A percentile compares a stretch with the other conserved stretches of the same genome.
These are phyloP conservation scores for Lactarius hengduanensis DNA, from an alignment of 768 basidiomycete genomes.

Conservation along the genomic window DNA sequence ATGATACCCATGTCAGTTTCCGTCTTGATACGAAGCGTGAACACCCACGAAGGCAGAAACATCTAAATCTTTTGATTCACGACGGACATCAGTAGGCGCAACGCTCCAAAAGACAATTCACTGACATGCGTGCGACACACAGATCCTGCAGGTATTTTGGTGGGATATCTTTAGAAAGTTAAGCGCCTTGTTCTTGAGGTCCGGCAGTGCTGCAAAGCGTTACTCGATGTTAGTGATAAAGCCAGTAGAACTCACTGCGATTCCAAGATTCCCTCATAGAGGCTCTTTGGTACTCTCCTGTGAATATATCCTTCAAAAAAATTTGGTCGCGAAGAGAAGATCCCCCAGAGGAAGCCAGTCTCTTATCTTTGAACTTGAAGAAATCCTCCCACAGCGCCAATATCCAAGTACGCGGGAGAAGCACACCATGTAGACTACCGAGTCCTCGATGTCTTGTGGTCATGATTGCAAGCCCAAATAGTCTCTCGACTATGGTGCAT, in stretches of 20 bases:
- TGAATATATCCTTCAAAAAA: conserved; percentile 15
- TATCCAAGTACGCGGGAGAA: conserved; percentile 57
- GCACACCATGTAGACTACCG: conserved; percentile 43
- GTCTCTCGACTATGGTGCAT: conserved; percentile 50
- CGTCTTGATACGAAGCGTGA: background rate
- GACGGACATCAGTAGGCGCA: background rate
- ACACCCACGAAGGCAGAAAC: conserved; percentile 19
- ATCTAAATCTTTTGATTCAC: conserved; percentile 15
- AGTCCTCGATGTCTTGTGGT: conserved; percentile 32
- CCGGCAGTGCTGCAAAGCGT: background rate
- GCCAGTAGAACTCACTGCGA: background rate
- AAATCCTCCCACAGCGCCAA: conserved; percentile 28
- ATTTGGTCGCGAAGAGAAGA: background rate
- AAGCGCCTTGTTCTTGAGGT: background rate
- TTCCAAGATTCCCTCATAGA: background rate
- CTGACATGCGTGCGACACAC: conserved; percentile 16
- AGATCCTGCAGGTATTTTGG: conserved; percentile 13
- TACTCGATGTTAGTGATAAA: background rate
- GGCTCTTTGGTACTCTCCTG: conserved; percentile 13
- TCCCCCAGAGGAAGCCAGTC: background rate
- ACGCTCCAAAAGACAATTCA: background rate
- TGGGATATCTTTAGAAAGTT: conserved; percentile 10
- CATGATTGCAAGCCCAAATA: conserved; percentile 45
- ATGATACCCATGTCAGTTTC: background rate
- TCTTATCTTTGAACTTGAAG: background rate